A percentile compares a stretch with the other conserved stretches of the same genome.
Conservation (phyloP, 75 land plant genomes). For the Ceratopteris richardii region DNA sequence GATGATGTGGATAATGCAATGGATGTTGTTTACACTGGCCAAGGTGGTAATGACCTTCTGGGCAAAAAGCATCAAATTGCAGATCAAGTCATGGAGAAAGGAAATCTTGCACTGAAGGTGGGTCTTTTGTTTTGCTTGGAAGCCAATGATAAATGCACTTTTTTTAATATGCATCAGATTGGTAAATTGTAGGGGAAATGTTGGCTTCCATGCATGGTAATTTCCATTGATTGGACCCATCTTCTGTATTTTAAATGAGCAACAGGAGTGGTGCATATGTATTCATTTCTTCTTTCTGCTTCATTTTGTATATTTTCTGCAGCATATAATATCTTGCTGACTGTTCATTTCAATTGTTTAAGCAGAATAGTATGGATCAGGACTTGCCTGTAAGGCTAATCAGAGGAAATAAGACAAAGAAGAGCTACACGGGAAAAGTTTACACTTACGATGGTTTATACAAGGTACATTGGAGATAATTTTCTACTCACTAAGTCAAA, state of each 20-base stretch:
- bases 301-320: too few species aligned
- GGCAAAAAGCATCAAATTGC: slow-evolving; percentile 19
- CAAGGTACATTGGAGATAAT: slow-evolving; percentile 21
- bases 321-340: too few species aligned
- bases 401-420: slow-evolving; percentile 19
- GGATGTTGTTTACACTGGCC: slow-evolving; percentile 34
- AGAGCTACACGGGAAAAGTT: slow-evolving; percentile 15
- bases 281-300: too few species aligned
- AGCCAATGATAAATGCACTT: neutral
- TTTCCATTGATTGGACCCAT: too few species aligned
- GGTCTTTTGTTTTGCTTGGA: neutral
- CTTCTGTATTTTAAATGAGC: too few species aligned
- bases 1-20: slow-evolving; percentile 34
- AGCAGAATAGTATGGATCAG: slow-evolving; percentile 63
- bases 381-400: slow-evolving; percentile 30
- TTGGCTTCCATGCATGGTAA: too few species aligned
- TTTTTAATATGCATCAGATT: neutral
- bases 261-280: too few species aligned
- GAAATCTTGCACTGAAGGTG: slow-evolving; percentile 33
- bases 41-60: slow-evolving; percentile 31
- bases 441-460: slow-evolving; percentile 40
- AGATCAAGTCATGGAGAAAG: slow-evolving; percentile 24
- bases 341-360: too few species aligned
- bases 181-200: too few species aligned
- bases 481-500: too few species aligned